A percentile compares a stretch with the other conserved stretches of the same genome.
phyloP scores from a whole-genome alignment of 306 rosid genomes.

The Acacia acuminata region DNA sequence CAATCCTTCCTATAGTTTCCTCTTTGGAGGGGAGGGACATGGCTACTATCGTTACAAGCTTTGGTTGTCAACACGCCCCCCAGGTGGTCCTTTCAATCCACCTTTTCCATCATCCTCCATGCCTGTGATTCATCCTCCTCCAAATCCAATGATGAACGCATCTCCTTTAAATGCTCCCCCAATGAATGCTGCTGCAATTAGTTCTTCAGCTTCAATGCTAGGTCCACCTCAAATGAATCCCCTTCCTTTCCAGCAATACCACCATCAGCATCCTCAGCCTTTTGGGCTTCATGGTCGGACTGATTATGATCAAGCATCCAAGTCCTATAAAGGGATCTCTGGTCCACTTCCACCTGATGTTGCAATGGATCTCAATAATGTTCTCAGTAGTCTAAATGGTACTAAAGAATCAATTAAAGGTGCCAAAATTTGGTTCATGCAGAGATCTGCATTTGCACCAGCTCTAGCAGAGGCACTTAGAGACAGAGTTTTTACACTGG shows the following conservation, averaged over 20 bases:
- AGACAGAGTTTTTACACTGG: slow-evolving; percentile 74
- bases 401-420: slow-evolving; percentile 93
- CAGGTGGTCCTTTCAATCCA: slow-evolving; percentile 70
- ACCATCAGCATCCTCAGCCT: slow-evolving; percentile 70
- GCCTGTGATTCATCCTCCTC: slow-evolving; percentile 73
- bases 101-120: slow-evolving; percentile 62
- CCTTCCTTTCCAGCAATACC: slow-evolving; percentile 67
- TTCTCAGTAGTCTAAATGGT: slow-evolving; percentile 76
- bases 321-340: slow-evolving; percentile 75
- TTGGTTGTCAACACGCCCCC: slow-evolving; percentile 69
- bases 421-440: slow-evolving; percentile 97
- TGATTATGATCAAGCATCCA: slow-evolving; percentile 79
- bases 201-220: slow-evolving; percentile 60
- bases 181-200: slow-evolving; percentile 55
- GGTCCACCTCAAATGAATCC: slow-evolving; percentile 55
- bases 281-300: slow-evolving; percentile 74
- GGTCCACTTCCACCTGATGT: slow-evolving; percentile 95
- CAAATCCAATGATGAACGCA: slow-evolving; percentile 75
- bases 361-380: slow-evolving; percentile 67
- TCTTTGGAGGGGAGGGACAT: slow-evolving; percentile 96
- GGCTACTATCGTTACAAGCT: slow-evolving; percentile 81
- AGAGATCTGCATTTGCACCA: slow-evolving; percentile 92
- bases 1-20: slow-evolving; percentile 87
- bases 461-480: slow-evolving; percentile 90
- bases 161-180: slow-evolving; percentile 65